Evolutionary conservation across 345 rosid genomes (phyloP).

Genomic region (Excoecaria agallocha): DNA sequence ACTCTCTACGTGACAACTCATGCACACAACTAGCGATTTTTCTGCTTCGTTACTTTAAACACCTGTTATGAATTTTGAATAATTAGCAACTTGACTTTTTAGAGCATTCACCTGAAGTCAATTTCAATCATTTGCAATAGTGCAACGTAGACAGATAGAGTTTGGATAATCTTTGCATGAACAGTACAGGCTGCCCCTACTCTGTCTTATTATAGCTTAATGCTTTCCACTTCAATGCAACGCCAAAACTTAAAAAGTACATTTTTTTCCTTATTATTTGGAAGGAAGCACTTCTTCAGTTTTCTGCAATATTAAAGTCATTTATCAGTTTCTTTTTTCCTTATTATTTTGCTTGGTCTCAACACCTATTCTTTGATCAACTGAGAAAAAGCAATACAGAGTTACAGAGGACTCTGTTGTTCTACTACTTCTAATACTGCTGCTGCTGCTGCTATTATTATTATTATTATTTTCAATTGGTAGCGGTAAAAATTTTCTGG

Average conservation of each 20-base stretch:
- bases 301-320: not conserved
- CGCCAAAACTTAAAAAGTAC: not conserved
- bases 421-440: too few relatives aligned
- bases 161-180: constrained; percentile 1
- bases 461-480: not conserved
- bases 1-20: not conserved
- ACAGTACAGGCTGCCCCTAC: not conserved
- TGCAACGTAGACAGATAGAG: not conserved
- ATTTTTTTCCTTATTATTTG: not conserved
- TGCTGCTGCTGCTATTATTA: too few relatives aligned
- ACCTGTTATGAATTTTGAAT: not conserved
- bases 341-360: not conserved
- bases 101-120: not conserved
- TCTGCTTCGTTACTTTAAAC: not conserved
- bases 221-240: not conserved
- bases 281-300: not conserved
- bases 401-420: not conserved
- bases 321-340: not conserved
- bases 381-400: not conserved
- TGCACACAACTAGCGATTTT: not conserved
- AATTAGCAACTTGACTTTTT: not conserved
- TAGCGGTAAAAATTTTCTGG: not conserved
- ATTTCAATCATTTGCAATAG: not conserved
- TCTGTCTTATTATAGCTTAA: not conserved
- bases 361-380: not conserved